phyloP scores from a whole-genome alignment of 345 rosid species.

The Jatropha curcas region DNA sequence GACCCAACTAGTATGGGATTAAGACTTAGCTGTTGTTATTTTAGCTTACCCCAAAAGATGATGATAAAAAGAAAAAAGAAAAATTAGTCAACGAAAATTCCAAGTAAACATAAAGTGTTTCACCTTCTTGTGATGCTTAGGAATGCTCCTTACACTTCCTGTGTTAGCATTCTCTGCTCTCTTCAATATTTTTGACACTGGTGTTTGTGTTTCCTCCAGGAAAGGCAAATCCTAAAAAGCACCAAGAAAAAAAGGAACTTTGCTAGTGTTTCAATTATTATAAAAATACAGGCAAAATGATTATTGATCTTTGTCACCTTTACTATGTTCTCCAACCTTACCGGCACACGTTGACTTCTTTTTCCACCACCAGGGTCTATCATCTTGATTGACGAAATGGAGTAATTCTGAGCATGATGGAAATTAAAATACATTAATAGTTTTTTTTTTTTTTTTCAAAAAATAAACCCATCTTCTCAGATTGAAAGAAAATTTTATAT shows the following conservation, averaged over 20 bases:
- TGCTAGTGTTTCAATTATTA: not conserved
- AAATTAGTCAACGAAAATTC: not conserved
- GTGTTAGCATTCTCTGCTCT: slow-evolving; percentile 48
- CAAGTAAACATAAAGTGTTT: slow-evolving; percentile 8
- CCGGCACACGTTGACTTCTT: slow-evolving; percentile 38
- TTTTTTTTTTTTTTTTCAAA: too few species aligned
- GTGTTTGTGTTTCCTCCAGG: slow-evolving; percentile 50
- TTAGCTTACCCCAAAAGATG: not conserved
- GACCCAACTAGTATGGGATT: too few species aligned
- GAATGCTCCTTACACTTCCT: slow-evolving; percentile 48
- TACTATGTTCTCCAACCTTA: slow-evolving; percentile 43
- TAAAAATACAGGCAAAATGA: slow-evolving; percentile 7
- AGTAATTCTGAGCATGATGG: slow-evolving; percentile 46
- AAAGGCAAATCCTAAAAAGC: slow-evolving; percentile 52
- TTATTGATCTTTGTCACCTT: slow-evolving; percentile 38
- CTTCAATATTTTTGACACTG: slow-evolving; percentile 57
- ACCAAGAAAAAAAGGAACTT: not conserved
- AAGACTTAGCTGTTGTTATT: too few species aligned
- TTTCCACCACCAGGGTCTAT: slow-evolving; percentile 44
- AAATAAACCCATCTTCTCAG: not conserved
- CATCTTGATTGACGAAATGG: slow-evolving; percentile 60
- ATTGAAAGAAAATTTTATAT: slow-evolving; percentile 3
- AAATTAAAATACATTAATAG: not conserved
- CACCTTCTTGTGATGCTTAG: slow-evolving; percentile 78
- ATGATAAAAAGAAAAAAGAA: not conserved